Evolutionary conservation across 257 asterid genomes (phyloP).

Genomic region (Solanum sitiens): DNA sequence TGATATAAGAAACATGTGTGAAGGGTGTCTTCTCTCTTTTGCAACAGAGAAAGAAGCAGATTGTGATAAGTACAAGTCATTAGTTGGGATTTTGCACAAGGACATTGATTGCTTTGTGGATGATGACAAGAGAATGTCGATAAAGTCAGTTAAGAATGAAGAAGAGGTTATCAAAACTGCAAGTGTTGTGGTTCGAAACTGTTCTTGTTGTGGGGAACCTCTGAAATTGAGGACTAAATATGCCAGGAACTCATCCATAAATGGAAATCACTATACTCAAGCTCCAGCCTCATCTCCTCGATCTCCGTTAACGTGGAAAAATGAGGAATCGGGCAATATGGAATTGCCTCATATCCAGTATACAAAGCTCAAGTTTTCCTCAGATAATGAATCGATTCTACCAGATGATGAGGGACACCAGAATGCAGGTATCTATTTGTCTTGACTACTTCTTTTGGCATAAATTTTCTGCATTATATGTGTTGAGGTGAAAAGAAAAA

Average conservation of each 20-base stretch:
- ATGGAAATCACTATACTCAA: not conserved
- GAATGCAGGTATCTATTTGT: conserved; percentile 19
- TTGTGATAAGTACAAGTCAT: conserved; percentile 34
- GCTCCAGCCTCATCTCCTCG: conserved; percentile 61
- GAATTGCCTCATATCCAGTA: conserved; percentile 45
- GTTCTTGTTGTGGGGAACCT: conserved; percentile 83
- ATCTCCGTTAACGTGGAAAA: conserved; percentile 25
- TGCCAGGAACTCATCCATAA: conserved; percentile 36
- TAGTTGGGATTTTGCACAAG: conserved; percentile 59
- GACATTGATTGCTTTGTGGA: conserved; percentile 35
- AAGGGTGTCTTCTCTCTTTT: conserved; percentile 61
- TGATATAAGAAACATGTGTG: conserved; percentile 66
- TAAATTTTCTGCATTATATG: not conserved
- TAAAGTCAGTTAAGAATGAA: conserved; percentile 28
- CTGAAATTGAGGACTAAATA: conserved; percentile 34
- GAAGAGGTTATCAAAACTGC: conserved; percentile 18
- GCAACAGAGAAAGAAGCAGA: conserved; percentile 47
- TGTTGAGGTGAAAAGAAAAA: not conserved
- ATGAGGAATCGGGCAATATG: conserved; percentile 24
- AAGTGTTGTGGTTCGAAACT: conserved; percentile 15
- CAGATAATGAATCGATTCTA: conserved; percentile 37
- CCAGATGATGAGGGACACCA: conserved; percentile 41
- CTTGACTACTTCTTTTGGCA: not conserved
- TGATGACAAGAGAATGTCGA: conserved; percentile 16
- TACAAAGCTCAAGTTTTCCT: conserved; percentile 44